Evolutionary conservation across 768 basidiomycete species (phyloP).

Genomic region (Macrocybe gigantea): DNA sequence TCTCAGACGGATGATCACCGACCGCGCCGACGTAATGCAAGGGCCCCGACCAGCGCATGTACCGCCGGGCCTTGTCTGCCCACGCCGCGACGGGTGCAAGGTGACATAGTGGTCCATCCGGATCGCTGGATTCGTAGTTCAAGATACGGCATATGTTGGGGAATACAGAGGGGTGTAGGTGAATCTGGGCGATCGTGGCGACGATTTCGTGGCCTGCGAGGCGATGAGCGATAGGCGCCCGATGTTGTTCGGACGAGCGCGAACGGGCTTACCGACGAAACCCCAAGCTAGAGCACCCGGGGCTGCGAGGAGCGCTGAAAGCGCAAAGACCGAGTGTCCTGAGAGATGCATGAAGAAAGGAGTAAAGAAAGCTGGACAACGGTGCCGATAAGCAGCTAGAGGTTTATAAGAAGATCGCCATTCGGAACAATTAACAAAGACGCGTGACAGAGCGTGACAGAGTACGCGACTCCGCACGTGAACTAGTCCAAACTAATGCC

Average conservation of each 20-base stretch:
- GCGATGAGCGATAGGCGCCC: neutral
- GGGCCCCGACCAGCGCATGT: slow-evolving; percentile 66
- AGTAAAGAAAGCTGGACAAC: neutral
- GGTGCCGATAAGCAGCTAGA: no score
- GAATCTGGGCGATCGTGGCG: slow-evolving; percentile 91
- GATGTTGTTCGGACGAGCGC: neutral
- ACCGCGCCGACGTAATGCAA: slow-evolving; percentile 73
- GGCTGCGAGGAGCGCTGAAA: slow-evolving; percentile 1
- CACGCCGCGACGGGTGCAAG: slow-evolving; percentile 82
- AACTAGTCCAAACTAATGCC: neutral
- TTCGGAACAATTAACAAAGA: no score
- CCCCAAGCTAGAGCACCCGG: slow-evolving; percentile 31
- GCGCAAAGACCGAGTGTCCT: neutral
- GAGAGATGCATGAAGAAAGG: slow-evolving; percentile 7
- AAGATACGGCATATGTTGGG: slow-evolving; percentile 69
- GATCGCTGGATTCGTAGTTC: slow-evolving; percentile 32
- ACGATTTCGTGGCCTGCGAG: slow-evolving; percentile 80
- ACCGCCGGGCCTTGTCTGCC: slow-evolving; percentile 70
- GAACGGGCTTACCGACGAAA: slow-evolving; percentile 28
- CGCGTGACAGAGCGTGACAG: no score
- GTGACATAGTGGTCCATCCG: slow-evolving; percentile 52
- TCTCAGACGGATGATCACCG: slow-evolving; percentile 71
- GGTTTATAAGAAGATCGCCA: no score
- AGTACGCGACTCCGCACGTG: no score
- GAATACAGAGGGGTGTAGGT: slow-evolving; percentile 71